phyloP scores from a whole-genome alignment of 2,329 filamentous ascomycete genomes.

The Ophidiomyces ophidiicola region DNA sequence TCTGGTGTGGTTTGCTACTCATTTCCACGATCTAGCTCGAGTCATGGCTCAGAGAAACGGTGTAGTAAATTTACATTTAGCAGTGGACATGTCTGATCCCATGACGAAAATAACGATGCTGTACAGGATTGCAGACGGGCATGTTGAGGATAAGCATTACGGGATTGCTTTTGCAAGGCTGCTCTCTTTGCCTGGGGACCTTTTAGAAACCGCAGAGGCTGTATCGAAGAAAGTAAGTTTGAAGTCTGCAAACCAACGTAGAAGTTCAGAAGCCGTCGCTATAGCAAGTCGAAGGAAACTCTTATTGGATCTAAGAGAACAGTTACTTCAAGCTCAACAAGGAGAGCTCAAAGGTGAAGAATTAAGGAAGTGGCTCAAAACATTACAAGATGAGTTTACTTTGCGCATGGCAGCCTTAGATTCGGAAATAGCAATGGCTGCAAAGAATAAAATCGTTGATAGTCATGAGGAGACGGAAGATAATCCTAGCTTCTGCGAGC shows the following conservation, averaged over 20 bases:
- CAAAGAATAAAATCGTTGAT: conserved; percentile 1
- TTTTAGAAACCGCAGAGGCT: conserved; percentile 55
- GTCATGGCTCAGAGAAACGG: conserved; percentile 64
- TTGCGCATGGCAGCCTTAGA: conserved; percentile 53
- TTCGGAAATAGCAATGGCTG: conserved; percentile 19
- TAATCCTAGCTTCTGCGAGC: no score
- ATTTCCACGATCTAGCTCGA: conserved; percentile 71
- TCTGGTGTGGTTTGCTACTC: conserved; percentile 84
- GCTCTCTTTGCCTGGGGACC: conserved; percentile 55
- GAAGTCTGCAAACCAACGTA: conserved; percentile 46
- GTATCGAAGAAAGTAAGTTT: conserved; percentile 53
- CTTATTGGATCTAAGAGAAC: conserved; percentile 59
- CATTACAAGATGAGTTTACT: conserved; percentile 64
- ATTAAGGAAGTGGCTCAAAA: conserved; percentile 51
- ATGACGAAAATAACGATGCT: conserved; percentile 67
- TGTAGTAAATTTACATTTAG: conserved; percentile 71
- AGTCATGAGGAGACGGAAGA: background rate
- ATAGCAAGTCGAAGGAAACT: conserved; percentile 57
- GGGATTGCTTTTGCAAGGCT: conserved; percentile 70
- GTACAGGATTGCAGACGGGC: conserved; percentile 67
- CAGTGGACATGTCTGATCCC: conserved; percentile 50
- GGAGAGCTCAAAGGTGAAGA: conserved; percentile 53
- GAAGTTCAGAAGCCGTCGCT: conserved; percentile 46
- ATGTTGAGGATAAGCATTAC: conserved; percentile 60
- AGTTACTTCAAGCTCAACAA: conserved; percentile 54